These are phyloP conservation scores for Xylaria sp. DNA, from an alignment of 2,329 filamentous ascomycete genomes.

Conservation along the genomic window DNA sequence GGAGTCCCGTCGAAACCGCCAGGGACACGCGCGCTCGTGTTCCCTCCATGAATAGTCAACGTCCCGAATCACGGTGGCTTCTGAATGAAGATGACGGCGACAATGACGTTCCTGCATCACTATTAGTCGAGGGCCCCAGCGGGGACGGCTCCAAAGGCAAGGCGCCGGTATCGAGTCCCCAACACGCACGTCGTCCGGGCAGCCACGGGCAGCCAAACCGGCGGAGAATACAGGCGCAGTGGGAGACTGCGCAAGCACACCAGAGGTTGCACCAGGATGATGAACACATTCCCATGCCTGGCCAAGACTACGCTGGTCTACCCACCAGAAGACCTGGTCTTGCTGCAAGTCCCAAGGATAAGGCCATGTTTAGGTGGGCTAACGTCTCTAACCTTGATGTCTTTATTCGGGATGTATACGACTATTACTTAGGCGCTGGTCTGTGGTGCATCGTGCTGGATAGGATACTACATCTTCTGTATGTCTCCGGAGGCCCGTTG, in stretches of 20 bases:
- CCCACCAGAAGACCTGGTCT: conserved; percentile 43
- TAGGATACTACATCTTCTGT: conserved; percentile 77
- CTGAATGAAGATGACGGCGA: conserved; percentile 52
- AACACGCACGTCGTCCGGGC: conserved; percentile 44
- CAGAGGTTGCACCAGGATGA: conserved; percentile 61
- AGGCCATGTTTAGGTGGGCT: conserved; percentile 91
- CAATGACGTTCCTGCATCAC: conserved; percentile 71
- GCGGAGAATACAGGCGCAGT: conserved; percentile 60
- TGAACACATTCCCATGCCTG: conserved; percentile 38
- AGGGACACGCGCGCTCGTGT: conserved; percentile 34
- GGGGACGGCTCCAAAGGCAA: conserved; percentile 41
- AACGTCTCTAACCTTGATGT: conserved; percentile 90
- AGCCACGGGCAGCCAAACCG: conserved; percentile 57
- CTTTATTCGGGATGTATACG: conserved; percentile 85
- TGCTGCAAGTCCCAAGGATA: conserved; percentile 65
- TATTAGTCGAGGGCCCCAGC: conserved; percentile 65
- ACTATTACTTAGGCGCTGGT: conserved; percentile 85
- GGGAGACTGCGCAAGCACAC: conserved; percentile 64
- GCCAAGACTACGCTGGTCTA: conserved; percentile 34
- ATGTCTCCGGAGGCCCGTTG: conserved; percentile 50
- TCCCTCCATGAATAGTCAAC: conserved; percentile 31
- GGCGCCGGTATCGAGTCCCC: conserved; percentile 42
- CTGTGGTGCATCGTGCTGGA: conserved; percentile 85
- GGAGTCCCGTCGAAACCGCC: conserved; percentile 48
- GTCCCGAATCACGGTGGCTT: conserved; percentile 46